A percentile compares a stretch with the other conserved stretches of the same genome.
These are phyloP conservation scores for Neoconidiobolus thromboides DNA, from an alignment of 371 early-diverging fungal genomes.

Conservation along the genomic window DNA sequence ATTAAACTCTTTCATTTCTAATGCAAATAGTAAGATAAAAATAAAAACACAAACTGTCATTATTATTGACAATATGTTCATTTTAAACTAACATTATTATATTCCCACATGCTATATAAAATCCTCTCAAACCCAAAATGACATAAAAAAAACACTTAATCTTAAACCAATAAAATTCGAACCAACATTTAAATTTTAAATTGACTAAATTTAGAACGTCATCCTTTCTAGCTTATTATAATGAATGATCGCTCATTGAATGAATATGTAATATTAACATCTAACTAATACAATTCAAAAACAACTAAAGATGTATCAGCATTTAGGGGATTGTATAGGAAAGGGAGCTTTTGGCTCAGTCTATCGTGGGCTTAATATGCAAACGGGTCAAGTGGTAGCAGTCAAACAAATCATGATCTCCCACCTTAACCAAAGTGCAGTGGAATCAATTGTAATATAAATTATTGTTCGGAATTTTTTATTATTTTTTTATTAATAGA, in stretches of 20 bases:
- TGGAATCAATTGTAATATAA: slow-evolving; percentile 31
- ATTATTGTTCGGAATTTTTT: neutral
- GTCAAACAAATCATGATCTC: slow-evolving; percentile 43
- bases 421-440: slow-evolving; percentile 21
- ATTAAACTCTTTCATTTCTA: too few relatives aligned
- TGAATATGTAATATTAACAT: neutral
- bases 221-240: too few relatives aligned
- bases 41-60: too few relatives aligned
- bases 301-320: slow-evolving; percentile 12
- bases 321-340: slow-evolving; percentile 59
- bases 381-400: slow-evolving; percentile 53
- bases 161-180: too few relatives aligned
- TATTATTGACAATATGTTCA: too few relatives aligned
- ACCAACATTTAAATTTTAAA: too few relatives aligned
- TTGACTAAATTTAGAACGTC: too few relatives aligned
- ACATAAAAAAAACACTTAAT: too few relatives aligned
- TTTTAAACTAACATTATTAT: too few relatives aligned
- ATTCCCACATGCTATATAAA: too few relatives aligned
- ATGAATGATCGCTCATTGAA: neutral
- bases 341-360: slow-evolving; percentile 64
- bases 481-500: neutral
- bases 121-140: too few relatives aligned
- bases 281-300: neutral
- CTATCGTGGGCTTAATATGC: slow-evolving; percentile 41
- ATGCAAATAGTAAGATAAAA: too few relatives aligned